These are phyloP conservation scores for Pythium vanterpoolii DNA, from an alignment of 352 stramenopile species.

Conservation along the genomic window DNA sequence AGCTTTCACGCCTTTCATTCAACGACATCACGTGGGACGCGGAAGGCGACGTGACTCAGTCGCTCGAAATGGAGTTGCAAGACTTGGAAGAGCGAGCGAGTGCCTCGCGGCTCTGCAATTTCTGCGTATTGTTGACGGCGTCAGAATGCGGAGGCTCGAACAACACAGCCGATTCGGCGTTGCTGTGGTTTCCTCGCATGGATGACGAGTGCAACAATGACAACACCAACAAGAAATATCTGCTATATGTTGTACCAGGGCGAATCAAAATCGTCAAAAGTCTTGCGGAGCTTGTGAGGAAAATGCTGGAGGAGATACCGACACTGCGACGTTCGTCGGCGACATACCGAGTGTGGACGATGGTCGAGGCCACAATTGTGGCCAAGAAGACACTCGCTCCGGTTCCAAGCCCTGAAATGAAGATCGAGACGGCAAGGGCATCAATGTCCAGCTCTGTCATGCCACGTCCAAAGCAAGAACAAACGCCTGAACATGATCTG, in stretches of 20 bases:
- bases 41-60: constrained; percentile 37
- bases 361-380: constrained; percentile 10
- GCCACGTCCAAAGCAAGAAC: background rate
- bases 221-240: constrained; percentile 21
- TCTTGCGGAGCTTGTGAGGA: constrained; percentile 42
- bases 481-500: background rate
- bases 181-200: constrained; percentile 37
- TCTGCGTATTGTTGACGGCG: constrained; percentile 37
- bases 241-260: constrained; percentile 63
- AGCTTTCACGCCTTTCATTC: constrained; percentile 26
- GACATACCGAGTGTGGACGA: constrained; percentile 41
- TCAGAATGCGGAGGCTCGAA: background rate
- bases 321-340: constrained; percentile 19
- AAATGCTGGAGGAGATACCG: constrained; percentile 47
- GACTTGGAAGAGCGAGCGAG: constrained; percentile 41
- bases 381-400: background rate
- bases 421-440: background rate
- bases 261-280: constrained; percentile 66
- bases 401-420: background rate
- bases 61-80: constrained; percentile 58
- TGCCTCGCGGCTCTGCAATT: constrained; percentile 9
- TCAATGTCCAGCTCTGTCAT: background rate
- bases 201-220: background rate
- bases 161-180: constrained; percentile 20
- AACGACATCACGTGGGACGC: constrained; percentile 64